Base-by-base conservation (phyloP, 1,284 basidiomycete species). In the Cystobasidium pallidum region DNA sequence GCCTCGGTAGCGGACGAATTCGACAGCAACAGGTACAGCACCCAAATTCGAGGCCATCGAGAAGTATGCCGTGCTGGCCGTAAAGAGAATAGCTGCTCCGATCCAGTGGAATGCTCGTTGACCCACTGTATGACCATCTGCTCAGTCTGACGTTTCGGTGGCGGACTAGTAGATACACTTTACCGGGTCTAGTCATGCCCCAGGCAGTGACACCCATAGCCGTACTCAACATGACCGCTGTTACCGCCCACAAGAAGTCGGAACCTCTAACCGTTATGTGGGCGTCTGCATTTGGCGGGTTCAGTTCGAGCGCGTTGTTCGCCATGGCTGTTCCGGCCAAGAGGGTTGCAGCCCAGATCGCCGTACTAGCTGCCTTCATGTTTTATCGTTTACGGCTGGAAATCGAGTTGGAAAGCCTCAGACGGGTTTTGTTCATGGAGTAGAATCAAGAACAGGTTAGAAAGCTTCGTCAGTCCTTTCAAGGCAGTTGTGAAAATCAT, bases 21-120 rank as follows among this genome's bases (percentile, higher is more conserved):
- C 85, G 70, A 84, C 83, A 2, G 59, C 68, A 73, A 87, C 78
- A 47, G 85, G 81, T 2, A 86, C 84, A 58, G 81, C 82, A 32
- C 88, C 87, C 65, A 88, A 83, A 78, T 88, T 83, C 13, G 86
- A 86, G 0, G 87, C 87, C 84, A 87, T 85, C 21, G 83, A 81
- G 79, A 86, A 87, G 81, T 83, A 82, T 28, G 83, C 80, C 64
- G 80, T 73, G 47, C 78, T 79, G 24, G 80, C 81, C 19, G 81
- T 82, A 39, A 76, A 75, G 0, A 79, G 76, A 36, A 80, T 77
- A 26, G 62, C 58, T n/a, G 61, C 65, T 19, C 65, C 73, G 26
- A 73, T 66, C 61, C 55, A 71, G 43, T 75, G 73, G 49, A 76
- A 73, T 7, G 57, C 74, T 58, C 71, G 24, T 32, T 71, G 63